A percentile compares a stretch with the other conserved stretches of the same genome.
phyloP scores from a whole-genome alignment of 148 eudicot species.

The Camellia japonica region DNA sequence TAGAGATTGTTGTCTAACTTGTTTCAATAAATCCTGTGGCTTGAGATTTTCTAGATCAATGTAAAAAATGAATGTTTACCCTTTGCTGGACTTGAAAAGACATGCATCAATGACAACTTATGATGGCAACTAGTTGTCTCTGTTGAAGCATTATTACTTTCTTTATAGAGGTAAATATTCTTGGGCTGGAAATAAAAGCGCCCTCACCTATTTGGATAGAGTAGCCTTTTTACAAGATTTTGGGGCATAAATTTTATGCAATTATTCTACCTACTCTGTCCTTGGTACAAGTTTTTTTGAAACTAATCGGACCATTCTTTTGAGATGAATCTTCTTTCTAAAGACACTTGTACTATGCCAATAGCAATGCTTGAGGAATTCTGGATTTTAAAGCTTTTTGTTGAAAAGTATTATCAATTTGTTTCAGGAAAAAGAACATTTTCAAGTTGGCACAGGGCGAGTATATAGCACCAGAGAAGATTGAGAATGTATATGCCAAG shows the following conservation, averaged over 20 bases:
- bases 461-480: constrained; percentile 91
- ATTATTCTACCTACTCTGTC: not conserved
- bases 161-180: not conserved
- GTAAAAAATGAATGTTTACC: not conserved
- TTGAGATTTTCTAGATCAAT: not conserved
- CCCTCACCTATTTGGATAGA: not conserved
- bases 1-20: not conserved
- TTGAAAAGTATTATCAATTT: not conserved
- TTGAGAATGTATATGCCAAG: constrained; percentile 86
- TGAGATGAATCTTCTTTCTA: not conserved
- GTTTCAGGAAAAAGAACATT: constrained; percentile 85
- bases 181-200: not conserved
- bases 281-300: not conserved
- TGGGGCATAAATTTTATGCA: not conserved
- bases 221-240: not conserved
- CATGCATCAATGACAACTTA: not conserved
- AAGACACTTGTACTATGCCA: not conserved
- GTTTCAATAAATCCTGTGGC: not conserved
- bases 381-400: not conserved
- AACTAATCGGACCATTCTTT: not conserved
- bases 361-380: not conserved
- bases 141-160: not conserved
- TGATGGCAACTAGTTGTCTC: not conserved
- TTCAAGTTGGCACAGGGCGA: constrained; percentile 94
- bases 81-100: not conserved